Base-by-base conservation (phyloP, 2,329 filamentous ascomycete genomes). In the Fusarium beomiforme region DNA sequence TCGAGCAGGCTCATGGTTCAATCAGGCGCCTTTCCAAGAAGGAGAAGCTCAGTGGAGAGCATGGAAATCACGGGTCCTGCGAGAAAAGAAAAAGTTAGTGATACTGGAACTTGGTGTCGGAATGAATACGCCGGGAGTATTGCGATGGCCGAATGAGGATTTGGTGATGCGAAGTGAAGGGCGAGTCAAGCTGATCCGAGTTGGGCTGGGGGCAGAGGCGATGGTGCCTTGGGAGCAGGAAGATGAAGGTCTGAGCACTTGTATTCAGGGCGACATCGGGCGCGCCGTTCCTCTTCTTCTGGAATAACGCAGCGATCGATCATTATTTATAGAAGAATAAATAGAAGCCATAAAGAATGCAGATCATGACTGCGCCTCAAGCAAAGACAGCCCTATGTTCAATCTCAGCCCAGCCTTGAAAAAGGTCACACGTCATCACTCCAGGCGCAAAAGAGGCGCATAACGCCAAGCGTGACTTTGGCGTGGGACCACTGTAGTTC, bases 91-190 rank as follows among this genome's bases (percentile, higher is more conserved):
- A 23, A 69, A 53, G 2, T 0, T 76, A 11, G 72, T 76, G 3
- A 61, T 76, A 24, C 3, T 76, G 6, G 74, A 76, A 3, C 66
- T 76, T 1, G 74, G 74, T 0, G 74, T 74, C 0, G 74, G 74
- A 0, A 72, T 71, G 67, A 75, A 74, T n/a, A 76, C 74, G 1
- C 72, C 74, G 0, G 74, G 74, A 0, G 74, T 75, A 5, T 44
- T 74, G 1, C 29, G 74, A 4, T 76, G 74, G 74, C 74, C 74
- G 0, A 73, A 76, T 11, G 74, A 74, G 24, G 63, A 76, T 50
- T n/a, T 76, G 5, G 67, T 71, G 2, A 59, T 33, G 19, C 39
- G 53, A 16, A 55, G 59, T 1, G 39, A 54, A 2, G 74, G 74
- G 2, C 37, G 61, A 13, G 60, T 75, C 2, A 74, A 62, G 37